phyloP scores from a whole-genome alignment of 1,284 basidiomycete species.

The Ganoderma multipileum region DNA sequence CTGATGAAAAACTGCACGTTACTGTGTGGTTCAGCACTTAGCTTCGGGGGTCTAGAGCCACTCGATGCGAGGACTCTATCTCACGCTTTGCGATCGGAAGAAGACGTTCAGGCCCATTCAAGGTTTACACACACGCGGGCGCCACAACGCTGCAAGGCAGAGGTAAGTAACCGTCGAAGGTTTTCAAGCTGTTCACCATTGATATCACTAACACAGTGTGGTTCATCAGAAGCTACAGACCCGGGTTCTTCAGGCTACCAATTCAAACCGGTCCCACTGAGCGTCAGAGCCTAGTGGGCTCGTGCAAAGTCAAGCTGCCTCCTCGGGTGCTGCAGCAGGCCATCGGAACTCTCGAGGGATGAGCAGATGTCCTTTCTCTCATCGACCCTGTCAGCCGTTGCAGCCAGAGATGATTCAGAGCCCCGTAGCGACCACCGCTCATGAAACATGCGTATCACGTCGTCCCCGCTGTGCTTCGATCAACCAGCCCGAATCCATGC shows the following conservation, averaged over 20 bases:
- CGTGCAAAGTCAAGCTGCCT: no score
- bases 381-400: neutral
- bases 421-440: neutral
- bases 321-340: neutral
- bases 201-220: neutral
- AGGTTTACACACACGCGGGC: neutral
- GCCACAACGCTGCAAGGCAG: neutral
- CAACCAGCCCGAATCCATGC: no score
- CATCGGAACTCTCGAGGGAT: neutral
- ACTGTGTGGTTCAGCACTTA: neutral
- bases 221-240: neutral
- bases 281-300: neutral
- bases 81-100: conserved; percentile 3
- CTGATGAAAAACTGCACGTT: neutral
- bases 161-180: neutral
- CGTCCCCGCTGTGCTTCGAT: neutral
- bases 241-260: neutral
- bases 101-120: neutral
- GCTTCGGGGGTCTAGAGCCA: neutral
- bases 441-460: conserved; percentile 2
- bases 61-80: neutral
- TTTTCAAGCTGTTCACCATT: neutral
- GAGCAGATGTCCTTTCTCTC: neutral
- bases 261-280: neutral
- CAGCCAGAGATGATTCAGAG: neutral